Evolutionary conservation across 495 filamentous ascomycete species (phyloP).

Genomic region (Wilcoxina mikolae): DNA sequence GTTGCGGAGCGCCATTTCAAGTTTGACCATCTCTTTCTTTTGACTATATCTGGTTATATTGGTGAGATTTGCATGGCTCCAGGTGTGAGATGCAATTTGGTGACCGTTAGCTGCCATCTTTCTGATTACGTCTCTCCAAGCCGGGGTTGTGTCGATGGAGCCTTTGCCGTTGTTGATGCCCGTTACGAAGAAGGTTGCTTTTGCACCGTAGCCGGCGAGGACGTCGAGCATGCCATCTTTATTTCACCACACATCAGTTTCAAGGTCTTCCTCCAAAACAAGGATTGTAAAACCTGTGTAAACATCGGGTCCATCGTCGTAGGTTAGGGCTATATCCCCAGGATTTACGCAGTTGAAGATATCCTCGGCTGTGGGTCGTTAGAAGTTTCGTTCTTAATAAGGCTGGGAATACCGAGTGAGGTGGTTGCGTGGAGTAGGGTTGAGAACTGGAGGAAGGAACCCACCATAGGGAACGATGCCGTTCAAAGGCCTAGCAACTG

Average conservation of each 20-base stretch:
- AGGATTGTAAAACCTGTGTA: too few relatives aligned
- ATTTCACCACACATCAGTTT: too few relatives aligned
- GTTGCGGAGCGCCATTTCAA: constrained; percentile 55
- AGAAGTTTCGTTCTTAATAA: too few relatives aligned
- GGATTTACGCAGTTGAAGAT: constrained; percentile 48
- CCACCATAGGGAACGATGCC: not conserved
- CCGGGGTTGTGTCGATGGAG: constrained; percentile 35
- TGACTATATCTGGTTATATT: constrained; percentile 36
- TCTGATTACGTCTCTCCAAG: constrained; percentile 38
- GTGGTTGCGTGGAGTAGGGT: not conserved
- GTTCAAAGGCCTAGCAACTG: not conserved
- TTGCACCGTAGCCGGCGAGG: constrained; percentile 45
- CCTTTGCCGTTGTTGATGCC: constrained; percentile 52
- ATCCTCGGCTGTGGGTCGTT: constrained; percentile 30
- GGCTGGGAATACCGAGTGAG: not conserved
- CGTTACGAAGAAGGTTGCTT: constrained; percentile 60
- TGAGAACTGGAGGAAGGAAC: not conserved
- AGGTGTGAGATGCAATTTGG: constrained; percentile 61
- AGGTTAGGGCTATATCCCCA: constrained; percentile 51
- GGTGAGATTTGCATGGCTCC: constrained; percentile 52
- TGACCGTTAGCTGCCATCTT: constrained; percentile 50
- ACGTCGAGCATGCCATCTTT: constrained; percentile 49
- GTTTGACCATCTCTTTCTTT: constrained; percentile 46
- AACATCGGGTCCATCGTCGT: constrained; percentile 50
- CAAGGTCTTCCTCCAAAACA: too few relatives aligned